phyloP scores from a whole-genome alignment of 495 filamentous ascomycete genomes.

The Penicillium samsonianum region DNA sequence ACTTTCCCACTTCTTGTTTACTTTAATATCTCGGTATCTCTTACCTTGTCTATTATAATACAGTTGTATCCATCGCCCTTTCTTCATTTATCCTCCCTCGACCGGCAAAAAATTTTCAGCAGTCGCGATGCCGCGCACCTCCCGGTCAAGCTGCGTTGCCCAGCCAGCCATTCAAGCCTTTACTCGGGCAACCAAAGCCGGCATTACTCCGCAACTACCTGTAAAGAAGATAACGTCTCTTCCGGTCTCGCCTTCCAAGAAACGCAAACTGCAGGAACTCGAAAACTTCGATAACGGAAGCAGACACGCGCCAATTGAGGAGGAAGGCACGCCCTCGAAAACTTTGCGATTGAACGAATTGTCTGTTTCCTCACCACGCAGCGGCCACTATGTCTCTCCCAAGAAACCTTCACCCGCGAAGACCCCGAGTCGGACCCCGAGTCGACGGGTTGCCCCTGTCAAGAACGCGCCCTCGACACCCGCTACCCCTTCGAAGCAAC shows the following conservation, averaged over 20 bases:
- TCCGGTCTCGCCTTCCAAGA: conserved; percentile 48
- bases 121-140: conserved; percentile 42
- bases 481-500: conserved; percentile 36
- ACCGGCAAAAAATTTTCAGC: conserved; percentile 25
- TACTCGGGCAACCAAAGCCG: conserved; percentile 47
- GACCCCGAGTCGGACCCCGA: conserved; percentile 18
- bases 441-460: conserved; percentile 20
- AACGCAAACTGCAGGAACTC: conserved; percentile 47
- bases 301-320: conserved; percentile 13
- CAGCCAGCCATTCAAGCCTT: conserved; percentile 43
- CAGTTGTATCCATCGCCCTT: conserved; percentile 29
- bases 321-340: conserved; percentile 43
- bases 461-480: conserved; percentile 21
- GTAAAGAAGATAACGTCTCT: conserved; percentile 28
- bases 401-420: conserved; percentile 10
- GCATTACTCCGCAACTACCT: conserved; percentile 26
- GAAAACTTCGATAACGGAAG: conserved; percentile 34
- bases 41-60: conserved; percentile 26
- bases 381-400: conserved; percentile 39
- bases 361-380: conserved; percentile 41
- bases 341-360: conserved; percentile 43
- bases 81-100: conserved; percentile 12
- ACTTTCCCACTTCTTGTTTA: conserved; percentile 17
- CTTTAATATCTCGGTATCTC: conserved; percentile 24
- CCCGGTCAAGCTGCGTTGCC: conserved; percentile 35